Base-by-base conservation (phyloP, 116 monocot genomes). In the Posidonia oceanica region DNA sequence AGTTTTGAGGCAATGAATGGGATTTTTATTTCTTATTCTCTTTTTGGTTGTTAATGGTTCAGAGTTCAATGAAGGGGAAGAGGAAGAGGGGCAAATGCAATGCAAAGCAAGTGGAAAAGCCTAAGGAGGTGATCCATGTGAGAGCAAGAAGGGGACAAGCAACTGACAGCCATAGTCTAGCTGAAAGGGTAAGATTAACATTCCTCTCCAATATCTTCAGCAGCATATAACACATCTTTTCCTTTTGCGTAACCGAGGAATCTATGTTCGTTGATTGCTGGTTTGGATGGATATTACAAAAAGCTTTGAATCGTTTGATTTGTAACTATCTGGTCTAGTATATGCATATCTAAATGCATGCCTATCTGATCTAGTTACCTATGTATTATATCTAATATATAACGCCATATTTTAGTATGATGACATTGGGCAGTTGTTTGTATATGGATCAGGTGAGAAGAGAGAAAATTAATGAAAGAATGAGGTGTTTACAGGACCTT, bases 141-240 rank as follows among this genome's bases (percentile, higher is more conserved):
- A 81, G 85, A 63, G 85, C 85, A 57, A 81, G 76, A 73, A 81
- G 85, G 71, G 85, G 85, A 63, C 85, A 85, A 74, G 85, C 85
- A 36, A 85, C 85, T 64, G 81, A 85, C 64, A 81, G 81, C 71
- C 85, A 85, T 58, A 85, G 85, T 65, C 69, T 82, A 18, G 85
- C 82, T 76, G 82, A 86, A 68, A 86, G 85, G 76, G 85, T 86
- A 86, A 66, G 57, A 21, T 20, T n/a, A 14, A 65, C 40, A 65
- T 29, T 29, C 29, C 29, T 29, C 29, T 29, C 29, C 1, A 29
- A 29, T 29, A 29, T 1, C 29, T 29, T 29, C 29, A 29, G 29
- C 1, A 29, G 29, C 29, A 29, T 29, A 29, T 29, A 29, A 29
- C 29, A 29, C 29, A 29, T 29, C 29, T 1, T 29, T 1, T 29